These are phyloP conservation scores for Cutaneotrichosporon sp. DNA, from an alignment of 1,284 basidiomycete species.

Conservation along the genomic window DNA sequence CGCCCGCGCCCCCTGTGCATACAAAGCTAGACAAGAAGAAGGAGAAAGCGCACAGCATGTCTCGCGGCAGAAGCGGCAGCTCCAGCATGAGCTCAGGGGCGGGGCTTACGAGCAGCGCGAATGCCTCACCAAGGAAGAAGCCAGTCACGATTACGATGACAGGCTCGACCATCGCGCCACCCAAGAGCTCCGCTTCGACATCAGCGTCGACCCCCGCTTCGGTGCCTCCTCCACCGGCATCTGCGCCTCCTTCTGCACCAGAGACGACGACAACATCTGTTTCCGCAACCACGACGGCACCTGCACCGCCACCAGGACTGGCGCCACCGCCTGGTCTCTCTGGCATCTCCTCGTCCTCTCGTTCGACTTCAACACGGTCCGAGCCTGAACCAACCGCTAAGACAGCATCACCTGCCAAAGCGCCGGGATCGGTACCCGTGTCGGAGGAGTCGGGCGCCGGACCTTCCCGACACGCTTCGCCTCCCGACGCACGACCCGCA, in stretches of 20 bases:
- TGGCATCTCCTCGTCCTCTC: background rate
- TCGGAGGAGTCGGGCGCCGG: conserved; percentile 31
- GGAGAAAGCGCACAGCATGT: conserved; percentile 27
- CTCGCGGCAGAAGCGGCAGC: conserved; percentile 33
- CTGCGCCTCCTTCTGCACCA: conserved; percentile 46
- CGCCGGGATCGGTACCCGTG: background rate
- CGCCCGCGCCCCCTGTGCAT: conserved; percentile 57
- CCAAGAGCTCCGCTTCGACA: background rate
- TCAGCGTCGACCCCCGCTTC: background rate
- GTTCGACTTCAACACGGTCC: background rate
- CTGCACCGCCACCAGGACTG: conserved; percentile 18
- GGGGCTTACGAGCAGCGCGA: conserved; percentile 23
- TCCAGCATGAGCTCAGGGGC: conserved; percentile 24
- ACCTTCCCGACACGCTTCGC: conserved; percentile 30
- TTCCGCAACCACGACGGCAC: too few relatives aligned
- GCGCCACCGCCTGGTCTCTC: background rate
- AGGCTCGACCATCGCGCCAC: background rate
- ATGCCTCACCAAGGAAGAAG: conserved; percentile 42
- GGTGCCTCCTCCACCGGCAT: conserved; percentile 52
- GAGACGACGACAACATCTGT: too few relatives aligned
- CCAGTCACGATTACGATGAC: conserved; percentile 8
- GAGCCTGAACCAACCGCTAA: conserved; percentile 2
- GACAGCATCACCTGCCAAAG: conserved; percentile 3
- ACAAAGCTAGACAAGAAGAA: conserved; percentile 19
- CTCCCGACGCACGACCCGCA: conserved; percentile 14